Base-by-base conservation (phyloP, 164 flowering plant genomes). In the Berberis vulgaris region DNA sequence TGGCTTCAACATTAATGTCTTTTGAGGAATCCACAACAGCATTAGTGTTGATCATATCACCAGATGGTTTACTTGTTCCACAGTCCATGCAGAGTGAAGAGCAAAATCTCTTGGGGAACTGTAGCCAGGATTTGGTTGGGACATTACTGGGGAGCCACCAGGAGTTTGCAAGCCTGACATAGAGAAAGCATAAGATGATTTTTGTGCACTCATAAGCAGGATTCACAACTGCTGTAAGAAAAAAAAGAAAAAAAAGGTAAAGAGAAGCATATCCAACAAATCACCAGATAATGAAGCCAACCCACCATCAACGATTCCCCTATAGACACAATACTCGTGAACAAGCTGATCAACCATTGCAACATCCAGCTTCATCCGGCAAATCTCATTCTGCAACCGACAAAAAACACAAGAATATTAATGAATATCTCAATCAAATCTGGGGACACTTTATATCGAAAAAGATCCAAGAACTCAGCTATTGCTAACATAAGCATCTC, bases 301-400 rank as follows among this genome's bases (percentile, higher is more conserved):
- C 45, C 72, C 72, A 70, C 83, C 73, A 65, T 91, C 91, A 67
- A 95, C 94, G 45, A 95, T 86, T 49, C 98, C 99, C 78, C 97
- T 85, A 57, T 95, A 95, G 67, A 95, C 74, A 75, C 99, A 91
- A 67, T 89, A 95, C 70, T 95, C 99, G 46, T 71, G 91, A 64
- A 95, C 92, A 74, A 95, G 96, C 73, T 86, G 90, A 77, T 95
- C 99, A 72, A 91, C 87, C 72, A 82, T 40, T 26, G 87, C 59
- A 47, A 79, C 76, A 83, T 95, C 86, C 78, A 95, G 69, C 67
- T 71, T 80, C 84, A 83, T 89, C 64, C 96, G 87, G 78, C 97
- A 88, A 57, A 95, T 59, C 62, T 95, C 97, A 78, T 86, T 91
- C 99, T 95, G 91, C 60, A 66, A 65, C 4, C 58, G 26, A 62